Conservation (phyloP, 805 yeast species). For the Suhomyces kilbournensis region DNA sequence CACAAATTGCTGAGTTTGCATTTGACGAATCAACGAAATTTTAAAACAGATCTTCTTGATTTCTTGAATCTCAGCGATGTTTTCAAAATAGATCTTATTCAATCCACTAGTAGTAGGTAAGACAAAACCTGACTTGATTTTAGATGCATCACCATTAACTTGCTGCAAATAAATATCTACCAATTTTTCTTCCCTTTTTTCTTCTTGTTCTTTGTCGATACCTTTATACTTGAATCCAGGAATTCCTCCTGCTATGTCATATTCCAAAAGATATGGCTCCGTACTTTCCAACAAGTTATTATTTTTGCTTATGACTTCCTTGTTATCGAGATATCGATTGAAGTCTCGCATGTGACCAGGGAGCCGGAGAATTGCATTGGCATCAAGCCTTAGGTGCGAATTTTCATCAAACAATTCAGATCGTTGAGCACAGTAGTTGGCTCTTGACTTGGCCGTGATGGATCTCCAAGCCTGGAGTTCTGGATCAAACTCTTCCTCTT, state of each 20-base stretch:
- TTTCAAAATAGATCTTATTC: constrained; percentile 56
- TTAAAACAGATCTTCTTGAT: constrained; percentile 85
- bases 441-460: constrained; percentile 75
- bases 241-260: constrained; percentile 76
- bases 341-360: constrained; percentile 66
- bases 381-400: constrained; percentile 56
- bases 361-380: constrained; percentile 67
- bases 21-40: constrained; percentile 79
- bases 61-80: constrained; percentile 79
- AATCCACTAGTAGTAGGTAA: constrained; percentile 52
- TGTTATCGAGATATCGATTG: constrained; percentile 41
- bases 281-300: constrained; percentile 50
- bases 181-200: constrained; percentile 31
- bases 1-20: constrained; percentile 79
- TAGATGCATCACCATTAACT: constrained; percentile 21
- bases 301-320: constrained; percentile 41
- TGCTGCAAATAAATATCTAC: constrained; percentile 34
- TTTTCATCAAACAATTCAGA: constrained; percentile 60
- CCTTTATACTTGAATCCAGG: constrained; percentile 65
- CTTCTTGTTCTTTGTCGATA: constrained; percentile 41
- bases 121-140: constrained; percentile 26
- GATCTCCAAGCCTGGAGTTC: constrained; percentile 83
- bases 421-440: constrained; percentile 69
- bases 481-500: constrained; percentile 63
- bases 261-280: constrained; percentile 71